Percentiles rank a stretch among this genome's conserved stretches.
Conservation (phyloP, 139 green algal genomes). For the Chlamydomonas eustigma region DNA sequence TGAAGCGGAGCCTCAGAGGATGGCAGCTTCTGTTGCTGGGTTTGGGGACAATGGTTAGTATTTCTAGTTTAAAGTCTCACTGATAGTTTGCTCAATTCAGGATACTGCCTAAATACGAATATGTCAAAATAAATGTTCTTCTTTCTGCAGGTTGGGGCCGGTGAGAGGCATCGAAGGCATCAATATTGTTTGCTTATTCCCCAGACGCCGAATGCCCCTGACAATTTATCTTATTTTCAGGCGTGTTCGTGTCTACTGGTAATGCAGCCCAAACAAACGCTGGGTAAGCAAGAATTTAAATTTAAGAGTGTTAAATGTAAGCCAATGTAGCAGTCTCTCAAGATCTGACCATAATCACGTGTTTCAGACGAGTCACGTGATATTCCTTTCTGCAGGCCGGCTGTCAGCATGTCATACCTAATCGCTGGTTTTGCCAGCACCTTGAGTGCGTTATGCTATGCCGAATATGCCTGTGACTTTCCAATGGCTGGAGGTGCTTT, state of each 20-base stretch:
- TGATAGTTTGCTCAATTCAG: too few species aligned
- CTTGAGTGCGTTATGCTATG: constrained; percentile 81
- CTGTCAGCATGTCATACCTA: constrained; percentile 44
- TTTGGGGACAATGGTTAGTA: constrained; percentile 4
- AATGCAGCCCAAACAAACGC: constrained; percentile 45
- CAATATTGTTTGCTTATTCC: too few species aligned
- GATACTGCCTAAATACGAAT: too few species aligned
- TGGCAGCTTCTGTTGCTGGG: constrained; percentile 14
- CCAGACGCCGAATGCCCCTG: too few species aligned
- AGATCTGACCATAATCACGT: too few species aligned
- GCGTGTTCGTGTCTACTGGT: constrained; percentile 72
- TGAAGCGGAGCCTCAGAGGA: constrained; percentile 9
- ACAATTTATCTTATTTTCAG: too few species aligned
- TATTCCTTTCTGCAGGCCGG: constrained; percentile 27
- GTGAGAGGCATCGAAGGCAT: too few species aligned
- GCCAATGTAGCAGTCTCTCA: too few species aligned
- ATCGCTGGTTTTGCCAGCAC: constrained; percentile 55
- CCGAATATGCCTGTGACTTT: constrained; percentile 77
- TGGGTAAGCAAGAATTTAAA: constrained; percentile 26
- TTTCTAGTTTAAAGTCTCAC: constrained; percentile 1
- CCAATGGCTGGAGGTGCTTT: constrained; percentile 78
- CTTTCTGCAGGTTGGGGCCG: background rate
- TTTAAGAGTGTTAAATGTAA: too few species aligned
- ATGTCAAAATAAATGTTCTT: too few species aligned
- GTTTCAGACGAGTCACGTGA: too few species aligned